Evolutionary conservation across 371 early-diverging fungal species (phyloP), one percentile per base, ranked within the genome.

Genomic region (Actinomortierella wolfii): DNA sequence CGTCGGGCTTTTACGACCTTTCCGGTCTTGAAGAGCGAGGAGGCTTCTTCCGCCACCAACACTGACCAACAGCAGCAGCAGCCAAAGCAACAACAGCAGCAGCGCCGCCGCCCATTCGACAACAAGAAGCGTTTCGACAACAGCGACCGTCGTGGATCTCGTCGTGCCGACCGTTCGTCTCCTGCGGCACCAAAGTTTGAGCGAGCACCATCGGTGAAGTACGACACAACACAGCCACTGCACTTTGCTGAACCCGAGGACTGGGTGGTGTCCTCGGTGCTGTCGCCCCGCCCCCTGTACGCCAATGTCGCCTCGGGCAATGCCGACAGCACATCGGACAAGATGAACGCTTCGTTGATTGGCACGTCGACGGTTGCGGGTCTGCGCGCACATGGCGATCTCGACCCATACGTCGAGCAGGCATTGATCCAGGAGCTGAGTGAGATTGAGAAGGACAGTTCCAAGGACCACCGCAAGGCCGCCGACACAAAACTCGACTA

Each of bases 181-280:
- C 56, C 66, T 18, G 4, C 34, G 34, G 51, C 40, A 17, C 54
- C 67, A n/a, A 48, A 59, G 7, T 73, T 73, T 52, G 47, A 66
- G 51, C 18, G 66, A 2, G 59, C 26, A 26, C 62, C 73, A 0
- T 21, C 48, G 0, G 57, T 73, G 21, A 59, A 66, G 7, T 73
- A 73, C 21, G 54, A 66, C 18, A 50, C 50, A 25, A 52, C 55
- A n/a, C 65, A 51, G 59, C 66, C 61, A 48, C 56, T 73, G 14
- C 59, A 62, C 50, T 73, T 73, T 39, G 45, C 53, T 2, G 66
- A 66, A 7, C 46, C 61, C 28, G 48, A 56, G 18, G 67, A 73
- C 43, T 73, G 73, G 73, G 73, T 61, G 42, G 56, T 73, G 17
- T 25, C 59, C 18, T 73, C 73, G 7, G 67, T 73, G 49, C 23